These are phyloP conservation scores for Fistulinella prunicolor DNA, from an alignment of 768 basidiomycete genomes.

Conservation along the genomic window DNA sequence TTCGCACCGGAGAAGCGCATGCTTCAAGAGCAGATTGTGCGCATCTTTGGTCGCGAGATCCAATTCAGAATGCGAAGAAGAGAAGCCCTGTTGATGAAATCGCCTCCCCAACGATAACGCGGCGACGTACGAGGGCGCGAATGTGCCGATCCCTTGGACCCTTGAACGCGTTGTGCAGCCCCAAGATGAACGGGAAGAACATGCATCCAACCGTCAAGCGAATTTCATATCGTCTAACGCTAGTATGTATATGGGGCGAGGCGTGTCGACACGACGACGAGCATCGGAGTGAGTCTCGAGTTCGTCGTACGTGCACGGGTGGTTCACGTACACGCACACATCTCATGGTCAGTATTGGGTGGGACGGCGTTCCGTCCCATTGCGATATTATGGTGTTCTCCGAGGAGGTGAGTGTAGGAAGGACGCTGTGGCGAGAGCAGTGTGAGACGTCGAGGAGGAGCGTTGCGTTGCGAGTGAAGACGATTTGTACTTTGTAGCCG, in stretches of 20 bases:
- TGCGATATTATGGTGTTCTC: too few relatives aligned
- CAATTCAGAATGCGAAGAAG: neutral
- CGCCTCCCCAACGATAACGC: neutral
- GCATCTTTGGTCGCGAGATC: neutral
- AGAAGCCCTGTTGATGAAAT: neutral
- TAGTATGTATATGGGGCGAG: slow-evolving; percentile 42
- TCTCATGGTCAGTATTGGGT: too few relatives aligned
- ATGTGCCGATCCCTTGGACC: slow-evolving; percentile 1
- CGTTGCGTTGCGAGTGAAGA: too few relatives aligned
- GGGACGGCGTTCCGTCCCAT: too few relatives aligned
- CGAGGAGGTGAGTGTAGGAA: too few relatives aligned
- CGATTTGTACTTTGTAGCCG: too few relatives aligned
- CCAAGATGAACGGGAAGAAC: neutral
- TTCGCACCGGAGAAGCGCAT: neutral
- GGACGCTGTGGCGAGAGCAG: too few relatives aligned
- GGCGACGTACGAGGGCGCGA: neutral
- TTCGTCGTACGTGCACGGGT: too few relatives aligned
- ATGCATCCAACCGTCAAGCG: neutral
- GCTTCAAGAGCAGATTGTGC: neutral
- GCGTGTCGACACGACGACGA: neutral
- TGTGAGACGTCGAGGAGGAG: too few relatives aligned
- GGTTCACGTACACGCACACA: neutral
- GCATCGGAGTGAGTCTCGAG: too few relatives aligned
- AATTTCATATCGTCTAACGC: slow-evolving; percentile 2
- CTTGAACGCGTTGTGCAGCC: too few relatives aligned